Evolutionary conservation across 1,284 basidiomycete species (phyloP).

Genomic region (Trametes polyzona): DNA sequence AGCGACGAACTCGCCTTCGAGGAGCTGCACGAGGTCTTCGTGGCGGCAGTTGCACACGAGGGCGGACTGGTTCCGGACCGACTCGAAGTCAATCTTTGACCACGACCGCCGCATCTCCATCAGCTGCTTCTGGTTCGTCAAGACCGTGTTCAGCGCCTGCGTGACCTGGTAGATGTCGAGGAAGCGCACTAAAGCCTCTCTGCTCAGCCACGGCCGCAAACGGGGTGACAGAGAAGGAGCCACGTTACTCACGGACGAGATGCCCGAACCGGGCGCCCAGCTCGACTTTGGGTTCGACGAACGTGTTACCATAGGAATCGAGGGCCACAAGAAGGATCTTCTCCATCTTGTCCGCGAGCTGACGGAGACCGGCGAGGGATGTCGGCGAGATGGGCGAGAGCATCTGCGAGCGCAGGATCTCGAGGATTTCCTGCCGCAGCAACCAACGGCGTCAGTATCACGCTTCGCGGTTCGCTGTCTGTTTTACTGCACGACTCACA

Average conservation of each 20-base stretch:
- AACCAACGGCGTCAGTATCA: constrained; percentile 4
- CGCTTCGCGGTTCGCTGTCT: not conserved
- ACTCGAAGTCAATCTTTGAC: constrained; percentile 87
- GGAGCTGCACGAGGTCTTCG: constrained; percentile 80
- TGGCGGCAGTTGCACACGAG: constrained; percentile 90
- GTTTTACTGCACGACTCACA: constrained; percentile 51
- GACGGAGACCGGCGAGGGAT: constrained; percentile 72
- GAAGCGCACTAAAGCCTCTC: constrained; percentile 67
- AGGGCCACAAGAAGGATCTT: constrained; percentile 82
- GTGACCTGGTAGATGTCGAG: constrained; percentile 90
- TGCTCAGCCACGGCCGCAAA: not conserved
- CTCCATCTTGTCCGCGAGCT: constrained; percentile 89
- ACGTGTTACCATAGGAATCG: constrained; percentile 84
- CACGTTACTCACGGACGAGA: constrained; percentile 72
- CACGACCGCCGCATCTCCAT: constrained; percentile 85
- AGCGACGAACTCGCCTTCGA: constrained; percentile 83
- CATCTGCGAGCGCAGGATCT: constrained; percentile 82
- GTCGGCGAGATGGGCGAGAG: constrained; percentile 73
- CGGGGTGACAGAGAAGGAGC: constrained; percentile 7
- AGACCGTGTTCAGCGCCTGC: constrained; percentile 81
- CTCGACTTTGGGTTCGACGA: constrained; percentile 89
- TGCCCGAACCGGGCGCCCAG: constrained; percentile 87
- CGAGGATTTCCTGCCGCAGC: constrained; percentile 82
- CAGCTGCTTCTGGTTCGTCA: constrained; percentile 84
- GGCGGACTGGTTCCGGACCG: constrained; percentile 88